Evolutionary conservation across 2,329 filamentous ascomycete genomes (phyloP).

Genomic region (Pseudogymnoascus sp.): DNA sequence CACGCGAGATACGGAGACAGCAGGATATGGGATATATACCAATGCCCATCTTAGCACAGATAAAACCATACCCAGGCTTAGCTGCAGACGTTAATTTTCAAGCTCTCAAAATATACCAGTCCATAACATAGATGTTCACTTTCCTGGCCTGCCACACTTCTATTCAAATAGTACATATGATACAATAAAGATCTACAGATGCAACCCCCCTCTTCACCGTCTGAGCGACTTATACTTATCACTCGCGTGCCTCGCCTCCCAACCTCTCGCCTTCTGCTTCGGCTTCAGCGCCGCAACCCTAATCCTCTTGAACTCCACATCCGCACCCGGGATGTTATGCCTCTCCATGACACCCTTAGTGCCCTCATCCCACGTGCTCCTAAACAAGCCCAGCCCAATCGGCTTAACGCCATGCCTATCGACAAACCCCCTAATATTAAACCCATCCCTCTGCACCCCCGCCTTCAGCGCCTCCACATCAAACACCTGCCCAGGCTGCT

Average conservation of each 20-base stretch:
- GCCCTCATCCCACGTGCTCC: constrained; percentile 80
- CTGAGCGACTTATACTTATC: constrained; percentile 55
- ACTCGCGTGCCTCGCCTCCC: constrained; percentile 59
- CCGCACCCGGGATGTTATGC: constrained; percentile 64
- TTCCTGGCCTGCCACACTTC: background rate
- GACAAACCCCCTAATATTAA: constrained; percentile 69
- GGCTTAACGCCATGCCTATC: constrained; percentile 62
- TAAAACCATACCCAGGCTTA: background rate
- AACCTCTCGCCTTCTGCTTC: constrained; percentile 53
- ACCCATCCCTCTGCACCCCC: constrained; percentile 54
- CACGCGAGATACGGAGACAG: background rate
- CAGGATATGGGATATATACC: background rate
- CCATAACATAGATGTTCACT: background rate
- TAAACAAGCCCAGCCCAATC: constrained; percentile 82
- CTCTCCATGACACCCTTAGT: constrained; percentile 83
- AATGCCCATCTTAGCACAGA: background rate
- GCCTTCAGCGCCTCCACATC: constrained; percentile 52
- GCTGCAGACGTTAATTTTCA: background rate
- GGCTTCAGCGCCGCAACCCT: constrained; percentile 63
- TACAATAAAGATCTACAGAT: constrained; percentile 6
- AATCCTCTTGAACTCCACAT: constrained; percentile 78
- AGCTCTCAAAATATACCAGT: background rate
- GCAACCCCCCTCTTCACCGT: constrained; percentile 14
- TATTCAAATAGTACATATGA: constrained; percentile 10
- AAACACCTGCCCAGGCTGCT: constrained; percentile 54